Percentiles rank a stretch among this genome's conserved stretches.
Conservation (phyloP, 805 yeast genomes). For the Candida tallmaniae region DNA sequence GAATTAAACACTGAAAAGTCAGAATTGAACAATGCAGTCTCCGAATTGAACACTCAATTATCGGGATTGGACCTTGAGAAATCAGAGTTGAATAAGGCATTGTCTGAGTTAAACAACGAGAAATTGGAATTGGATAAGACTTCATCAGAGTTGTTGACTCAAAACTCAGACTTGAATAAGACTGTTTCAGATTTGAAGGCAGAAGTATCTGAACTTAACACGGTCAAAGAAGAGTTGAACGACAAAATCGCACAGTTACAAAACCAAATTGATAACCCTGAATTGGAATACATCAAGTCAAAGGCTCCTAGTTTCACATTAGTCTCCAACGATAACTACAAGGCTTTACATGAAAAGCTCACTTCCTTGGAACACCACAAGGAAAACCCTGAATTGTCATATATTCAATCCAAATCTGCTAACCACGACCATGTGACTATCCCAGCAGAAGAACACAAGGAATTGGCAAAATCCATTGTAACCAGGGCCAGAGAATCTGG, state of each 20-base stretch:
- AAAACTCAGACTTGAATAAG: neutral
- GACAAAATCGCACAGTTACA: neutral
- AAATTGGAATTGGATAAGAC: no score
- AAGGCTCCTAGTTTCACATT: slow-evolving; percentile 8
- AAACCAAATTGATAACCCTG: slow-evolving; percentile 1
- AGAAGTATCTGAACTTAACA: no score
- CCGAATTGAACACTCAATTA: no score
- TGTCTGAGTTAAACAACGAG: no score
- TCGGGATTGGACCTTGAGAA: no score
- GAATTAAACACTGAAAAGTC: no score
- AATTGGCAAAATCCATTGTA: slow-evolving; percentile 20
- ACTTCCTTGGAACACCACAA: neutral
- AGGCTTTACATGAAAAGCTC: neutral
- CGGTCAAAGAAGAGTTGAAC: neutral
- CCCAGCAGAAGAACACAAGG: slow-evolving; percentile 11
- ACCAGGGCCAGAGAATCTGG: neutral
- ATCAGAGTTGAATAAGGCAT: no score
- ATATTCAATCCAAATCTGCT: slow-evolving; percentile 1
- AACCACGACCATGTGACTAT: slow-evolving; percentile 7
- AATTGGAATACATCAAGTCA: slow-evolving; percentile 15
- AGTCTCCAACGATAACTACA: neutral
- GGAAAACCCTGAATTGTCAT: slow-evolving; percentile 1
- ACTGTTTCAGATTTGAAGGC: no score
- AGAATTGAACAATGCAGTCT: no score
- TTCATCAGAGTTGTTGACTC: no score